phyloP scores from a whole-genome alignment of 768 basidiomycete species.

The Mrakia hoshinonis region DNA sequence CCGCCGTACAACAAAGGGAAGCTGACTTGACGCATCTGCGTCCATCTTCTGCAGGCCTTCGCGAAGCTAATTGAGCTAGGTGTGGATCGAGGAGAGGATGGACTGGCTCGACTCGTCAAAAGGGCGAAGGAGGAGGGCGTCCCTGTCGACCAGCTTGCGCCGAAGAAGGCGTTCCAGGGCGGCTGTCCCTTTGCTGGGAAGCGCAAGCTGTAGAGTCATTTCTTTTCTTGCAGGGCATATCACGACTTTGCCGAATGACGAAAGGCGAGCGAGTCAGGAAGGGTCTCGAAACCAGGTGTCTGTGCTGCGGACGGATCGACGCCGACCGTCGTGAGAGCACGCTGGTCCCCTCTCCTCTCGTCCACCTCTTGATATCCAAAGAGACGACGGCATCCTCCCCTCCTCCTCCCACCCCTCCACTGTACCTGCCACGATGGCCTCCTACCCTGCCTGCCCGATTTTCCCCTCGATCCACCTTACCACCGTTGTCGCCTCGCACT shows the following conservation, averaged over 20 bases:
- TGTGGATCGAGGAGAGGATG: constrained; percentile 40
- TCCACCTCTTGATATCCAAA: background rate
- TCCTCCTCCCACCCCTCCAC: background rate
- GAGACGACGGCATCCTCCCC: background rate
- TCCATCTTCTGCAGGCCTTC: constrained; percentile 5
- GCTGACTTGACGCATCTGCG: background rate
- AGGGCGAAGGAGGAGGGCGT: constrained; percentile 39
- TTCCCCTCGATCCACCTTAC: background rate
- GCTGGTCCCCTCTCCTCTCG: background rate
- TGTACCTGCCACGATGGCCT: background rate
- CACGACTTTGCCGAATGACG: too few species aligned
- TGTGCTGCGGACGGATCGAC: too few species aligned
- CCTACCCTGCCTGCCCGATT: background rate
- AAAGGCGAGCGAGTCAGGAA: too few species aligned
- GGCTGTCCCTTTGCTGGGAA: constrained; percentile 39
- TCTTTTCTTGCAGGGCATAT: too few species aligned
- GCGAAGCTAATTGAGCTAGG: constrained; percentile 36
- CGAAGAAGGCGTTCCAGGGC: constrained; percentile 31
- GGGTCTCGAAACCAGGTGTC: too few species aligned
- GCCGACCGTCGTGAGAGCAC: too few species aligned
- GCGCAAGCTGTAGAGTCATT: constrained; percentile 32
- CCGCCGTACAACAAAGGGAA: background rate
- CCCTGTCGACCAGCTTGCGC: constrained; percentile 35
- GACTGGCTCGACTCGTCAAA: constrained; percentile 39
- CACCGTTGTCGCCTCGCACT: background rate